Base-by-base conservation (phyloP, 2,329 filamentous ascomycete species). In the Aspergillus fumigatus region DNA sequence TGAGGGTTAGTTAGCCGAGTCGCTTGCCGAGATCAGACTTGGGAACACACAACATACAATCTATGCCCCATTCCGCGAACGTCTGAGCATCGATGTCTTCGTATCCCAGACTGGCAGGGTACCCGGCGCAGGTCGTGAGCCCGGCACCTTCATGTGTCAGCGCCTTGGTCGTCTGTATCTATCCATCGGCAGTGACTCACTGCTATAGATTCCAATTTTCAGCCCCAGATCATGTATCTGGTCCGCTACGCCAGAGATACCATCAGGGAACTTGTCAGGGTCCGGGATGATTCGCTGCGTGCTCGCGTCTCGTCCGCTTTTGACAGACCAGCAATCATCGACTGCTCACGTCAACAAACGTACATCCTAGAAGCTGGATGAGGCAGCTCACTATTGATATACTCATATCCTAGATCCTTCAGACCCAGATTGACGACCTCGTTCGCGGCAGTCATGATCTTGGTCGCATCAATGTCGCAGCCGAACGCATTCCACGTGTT, bases 191-290 rank as follows among this genome's bases (percentile, higher is more conserved):
- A 4, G 11, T 35, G 19, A 58, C 60, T 40, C 47, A 66, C 80
- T 80, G 62, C 80, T 80, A 64, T 88, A 88, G 56, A 88, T 85
- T 0, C 85, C 85, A 9, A 86, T 72, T 65, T 87, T 88, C 48
- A 88, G 64, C 1, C 82, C 83, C 59, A 84, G 64, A 1, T 63
- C 70, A 58, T 88, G 85, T 21, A 87, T 76, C 55, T 80, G 65
- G 25, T 80, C 70, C 1, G 83, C 83, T 1, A 82, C 68, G 0
- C 79, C 77, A 8, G 75, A 75, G 58, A 88, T 84, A 0, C 85
- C 85, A 19, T 78, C 71, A 0, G 85, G 85, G 56, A 87, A 88
- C 55, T 79, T 82, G 2, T 60, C 65, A 0, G 70, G 67, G 60
- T 85, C 79, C 0, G 79, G 75, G 3, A 80, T 67, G 4, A 84